Base-by-base conservation (phyloP, 2,329 filamentous ascomycete genomes). In the Penicillium corylophilum region DNA sequence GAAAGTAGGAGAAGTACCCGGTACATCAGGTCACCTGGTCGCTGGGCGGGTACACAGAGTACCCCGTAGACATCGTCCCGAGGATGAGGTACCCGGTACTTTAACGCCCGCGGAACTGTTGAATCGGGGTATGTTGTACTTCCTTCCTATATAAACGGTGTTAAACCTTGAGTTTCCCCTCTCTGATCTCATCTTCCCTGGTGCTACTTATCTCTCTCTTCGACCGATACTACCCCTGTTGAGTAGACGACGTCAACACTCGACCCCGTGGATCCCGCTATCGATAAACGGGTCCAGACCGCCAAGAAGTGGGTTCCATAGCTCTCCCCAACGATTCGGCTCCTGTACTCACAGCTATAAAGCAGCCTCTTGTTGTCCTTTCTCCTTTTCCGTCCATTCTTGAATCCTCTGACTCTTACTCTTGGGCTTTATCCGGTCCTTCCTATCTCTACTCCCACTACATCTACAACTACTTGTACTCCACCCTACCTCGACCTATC, bases 301-400 rank as follows among this genome's bases (percentile, higher is more conserved):
- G 54, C 59, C 56, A 60, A 62, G 60, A 49, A 47, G 51, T 55
- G 50, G 57, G 22, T 57, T 53, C 46, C 49, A 59, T 59, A 59
- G 53, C 60, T 59, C 51, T 58, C 62, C 62, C 62, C 63, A 65
- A 65, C 63, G 46, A 55, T 61, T 64, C 9, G 10, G 20, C 45
- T 38, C 33, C 33, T 18, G 33, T 57, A 45, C 29, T 50, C 47
- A 41, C 47, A 22, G 22, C 44, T 51, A 56, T 53, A 54, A 59
- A 57, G 50, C 33, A 31, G 38, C 38, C 28, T 38, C n/a, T 41
- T 44, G 41, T 44, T 52, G 33, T 52, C 47, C 18, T 50, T 53
- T 40, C 51, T 38, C 46, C 49, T 45, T n/a, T 52, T 42, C 39
- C 20, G 29, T 38, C 31, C 35, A 22, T 50, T 50, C 33, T 18